These are phyloP conservation scores for Fraxinus sp. DNA, from an alignment of 305 asterid species.

Conservation along the genomic window DNA sequence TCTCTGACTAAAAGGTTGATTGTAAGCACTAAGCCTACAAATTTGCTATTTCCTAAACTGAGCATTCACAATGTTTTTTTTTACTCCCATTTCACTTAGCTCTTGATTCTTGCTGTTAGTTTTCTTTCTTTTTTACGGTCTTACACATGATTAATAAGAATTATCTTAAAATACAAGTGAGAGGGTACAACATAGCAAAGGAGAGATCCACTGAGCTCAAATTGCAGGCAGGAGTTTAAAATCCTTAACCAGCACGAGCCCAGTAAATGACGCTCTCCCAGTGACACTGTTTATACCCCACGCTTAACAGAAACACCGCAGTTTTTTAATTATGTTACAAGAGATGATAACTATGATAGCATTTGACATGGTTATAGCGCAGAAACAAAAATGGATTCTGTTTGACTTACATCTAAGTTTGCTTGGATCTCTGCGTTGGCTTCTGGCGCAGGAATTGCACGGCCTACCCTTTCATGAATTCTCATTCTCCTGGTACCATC, in stretches of 20 bases:
- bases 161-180: background rate
- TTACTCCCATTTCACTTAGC: background rate
- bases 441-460: constrained; percentile 94
- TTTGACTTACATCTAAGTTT: constrained; percentile 65
- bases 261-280: background rate
- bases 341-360: background rate
- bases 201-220: background rate
- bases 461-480: constrained; percentile 61
- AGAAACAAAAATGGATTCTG: constrained; percentile 8
- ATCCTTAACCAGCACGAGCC: background rate
- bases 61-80: background rate
- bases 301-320: background rate
- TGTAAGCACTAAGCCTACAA: background rate
- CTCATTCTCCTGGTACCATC: constrained; percentile 66
- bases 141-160: background rate
- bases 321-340: background rate
- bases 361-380: background rate
- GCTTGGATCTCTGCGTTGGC: constrained; percentile 97
- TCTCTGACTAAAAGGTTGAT: background rate
- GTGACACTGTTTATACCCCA: background rate
- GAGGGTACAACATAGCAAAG: background rate
- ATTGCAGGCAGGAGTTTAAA: background rate
- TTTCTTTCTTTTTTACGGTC: background rate
- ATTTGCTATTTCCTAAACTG: background rate
- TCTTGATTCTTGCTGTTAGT: background rate